Evolutionary conservation across 2,329 filamentous ascomycete species (phyloP), one percentile per base, ranked within the genome.

Genomic region (Alternaria tenuissima): DNA sequence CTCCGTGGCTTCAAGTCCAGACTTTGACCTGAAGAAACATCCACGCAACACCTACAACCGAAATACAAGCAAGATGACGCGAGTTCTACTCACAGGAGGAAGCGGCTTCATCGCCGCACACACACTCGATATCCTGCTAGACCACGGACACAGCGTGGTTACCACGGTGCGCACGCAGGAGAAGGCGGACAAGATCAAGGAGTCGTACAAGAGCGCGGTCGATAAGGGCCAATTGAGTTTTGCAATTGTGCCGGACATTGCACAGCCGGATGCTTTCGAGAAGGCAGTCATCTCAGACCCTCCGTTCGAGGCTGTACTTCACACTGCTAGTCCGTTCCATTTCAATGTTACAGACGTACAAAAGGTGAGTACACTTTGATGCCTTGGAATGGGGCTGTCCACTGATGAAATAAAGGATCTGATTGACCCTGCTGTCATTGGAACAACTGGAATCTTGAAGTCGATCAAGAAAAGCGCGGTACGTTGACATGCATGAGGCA

Each of bases 261-360:
- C 89, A 0, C 74, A 87, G 63, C 84, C 88, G 22, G 86, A 86
- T 18, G 91, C 90, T 24, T 96, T 95, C 65, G 82, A 84, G 63
- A 71, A 83, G 75, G 87, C 85, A 16, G 83, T 89, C 48, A 81
- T 86, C 64, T 87, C 86, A 16, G 81, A 86, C 55, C 87, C 87
- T 16, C 86, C 88, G 0, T 91, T 94, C 63, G 89, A 92, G 69
- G 88, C 86, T 46, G 90, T 94, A 49, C 65, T 80, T 18, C 79
- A 80, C 56, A 80, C 78, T 16, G 78, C 78, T 1, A 77, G 74
- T 34, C 91, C 92, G 0, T 94, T 91, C 80, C 89, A 91, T 69
- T 86, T 88, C 74, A 90, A 89, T 34, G 87, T 95, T 56, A 88
- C 92, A 36, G 85, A 89, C 65, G 88, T 91, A 18, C 84, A 94